Evolutionary conservation across 345 rosid genomes (phyloP), one percentile per base, ranked within the genome.

Genomic region (Triadica sebifera): DNA sequence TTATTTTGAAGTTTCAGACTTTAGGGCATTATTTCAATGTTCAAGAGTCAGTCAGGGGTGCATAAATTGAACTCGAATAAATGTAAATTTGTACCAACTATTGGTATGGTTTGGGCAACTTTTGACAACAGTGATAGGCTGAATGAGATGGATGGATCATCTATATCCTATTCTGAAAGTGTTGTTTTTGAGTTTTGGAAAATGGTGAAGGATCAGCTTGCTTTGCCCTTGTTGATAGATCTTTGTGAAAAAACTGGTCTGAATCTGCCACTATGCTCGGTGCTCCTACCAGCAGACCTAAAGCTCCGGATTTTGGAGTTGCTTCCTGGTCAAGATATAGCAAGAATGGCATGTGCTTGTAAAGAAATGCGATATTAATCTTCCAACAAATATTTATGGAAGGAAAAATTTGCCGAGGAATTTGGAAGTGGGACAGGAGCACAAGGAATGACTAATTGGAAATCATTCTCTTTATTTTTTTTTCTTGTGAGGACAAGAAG

Each of bases 151-250:
- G 70, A 71, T 74, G 70, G 65, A 25, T 65, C 77, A 67, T 68
- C 71, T 11, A 70, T 67, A 13, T 24, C 50, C 0, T 56, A 74
- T 64, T 12, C 53, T 0, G 86, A 83, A 60, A 73, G 67, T 16
- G 86, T 83, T 25, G 83, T 87, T 62, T 89, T 93, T 25, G 73
- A 86, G 80, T 88, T 88, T 45, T 94, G 93, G 97, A 92, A 87
- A 78, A 75, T 80, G 70, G 92, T 89, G 8, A 92, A 92, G 76
- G 93, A 94, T 75, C 86, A 85, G 37, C 81, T 92, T 75, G 90
- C 76, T 12, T 84, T 79, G 53, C 96, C 93, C 15, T 80, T 91
- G 81, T 74, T 87, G 74, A 88, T 88, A 15, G 88, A 81, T 75
- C 83, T 91, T 13, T 86, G 89, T 39, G 83, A 86, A n/a, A 84